Conservation (phyloP, 352 stramenopile species). For the Phytopythium oedochilum region DNA sequence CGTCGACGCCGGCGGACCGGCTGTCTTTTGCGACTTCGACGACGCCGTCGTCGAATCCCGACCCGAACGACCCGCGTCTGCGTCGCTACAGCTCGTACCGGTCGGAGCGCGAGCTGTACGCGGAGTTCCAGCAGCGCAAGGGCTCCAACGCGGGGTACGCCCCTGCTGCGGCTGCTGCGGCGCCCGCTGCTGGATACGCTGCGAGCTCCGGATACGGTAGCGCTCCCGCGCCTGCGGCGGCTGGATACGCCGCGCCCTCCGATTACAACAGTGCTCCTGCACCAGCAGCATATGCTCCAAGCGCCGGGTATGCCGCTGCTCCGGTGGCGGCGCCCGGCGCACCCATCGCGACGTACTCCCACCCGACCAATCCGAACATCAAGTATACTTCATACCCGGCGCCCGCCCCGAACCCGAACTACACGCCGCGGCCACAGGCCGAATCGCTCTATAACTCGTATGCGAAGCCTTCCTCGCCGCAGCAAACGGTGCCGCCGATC, state of each 20-base stretch:
- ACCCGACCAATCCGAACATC: constrained; percentile 43
- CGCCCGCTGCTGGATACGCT: constrained; percentile 9
- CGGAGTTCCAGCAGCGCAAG: constrained; percentile 56
- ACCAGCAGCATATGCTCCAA: constrained; percentile 7
- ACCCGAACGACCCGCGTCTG: constrained; percentile 64
- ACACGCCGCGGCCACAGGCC: constrained; percentile 28
- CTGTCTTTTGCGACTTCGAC: constrained; percentile 18
- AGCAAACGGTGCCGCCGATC: constrained; percentile 45
- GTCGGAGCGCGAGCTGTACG: constrained; percentile 75
- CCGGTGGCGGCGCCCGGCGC: constrained; percentile 9
- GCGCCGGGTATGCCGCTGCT: constrained; percentile 5
- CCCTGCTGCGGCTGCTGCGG: neutral
- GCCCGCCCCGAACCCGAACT: constrained; percentile 28
- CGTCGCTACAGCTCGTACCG: constrained; percentile 75
- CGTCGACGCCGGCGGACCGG: constrained; percentile 6
- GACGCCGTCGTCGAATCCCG: constrained; percentile 14
- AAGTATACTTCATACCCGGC: constrained; percentile 62
- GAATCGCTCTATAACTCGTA: constrained; percentile 42
- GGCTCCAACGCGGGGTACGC: constrained; percentile 10
- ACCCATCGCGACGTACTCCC: constrained; percentile 32
- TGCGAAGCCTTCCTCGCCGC: constrained; percentile 22
- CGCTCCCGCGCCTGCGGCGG: too few relatives aligned
- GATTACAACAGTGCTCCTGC: neutral
- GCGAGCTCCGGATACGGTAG: neutral
- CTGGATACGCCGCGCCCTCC: constrained; percentile 1